A percentile compares a stretch with the other conserved stretches of the same genome.
These are phyloP conservation scores for Aspergillus hancockii DNA, from an alignment of 495 filamentous ascomycete species.

Conservation along the genomic window DNA sequence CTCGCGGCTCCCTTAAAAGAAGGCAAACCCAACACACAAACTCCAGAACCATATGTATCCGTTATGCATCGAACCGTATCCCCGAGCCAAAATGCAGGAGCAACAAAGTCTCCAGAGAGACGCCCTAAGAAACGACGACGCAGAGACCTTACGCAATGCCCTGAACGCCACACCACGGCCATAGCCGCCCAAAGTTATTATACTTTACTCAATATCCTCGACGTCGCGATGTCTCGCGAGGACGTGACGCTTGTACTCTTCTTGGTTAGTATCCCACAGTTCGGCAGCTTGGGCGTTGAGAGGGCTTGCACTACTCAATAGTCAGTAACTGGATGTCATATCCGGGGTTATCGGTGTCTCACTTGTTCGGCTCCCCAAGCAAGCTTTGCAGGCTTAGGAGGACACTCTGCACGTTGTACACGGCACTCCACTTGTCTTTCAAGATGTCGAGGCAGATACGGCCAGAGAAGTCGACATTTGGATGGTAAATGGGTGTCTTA, in stretches of 20 bases:
- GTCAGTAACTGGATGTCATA: slow-evolving; percentile 15
- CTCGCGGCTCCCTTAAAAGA: neutral
- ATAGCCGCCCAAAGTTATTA: slow-evolving; percentile 8
- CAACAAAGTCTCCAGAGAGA: neutral
- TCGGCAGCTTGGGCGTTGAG: slow-evolving; percentile 96
- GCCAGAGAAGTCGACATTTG: slow-evolving; percentile 90
- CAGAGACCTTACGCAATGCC: slow-evolving; percentile 27
- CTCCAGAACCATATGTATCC: slow-evolving; percentile 31
- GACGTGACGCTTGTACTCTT: slow-evolving; percentile 81
- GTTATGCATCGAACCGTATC: slow-evolving; percentile 30
- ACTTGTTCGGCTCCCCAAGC: slow-evolving; percentile 98
- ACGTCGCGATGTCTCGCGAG: slow-evolving; percentile 63
- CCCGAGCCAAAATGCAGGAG: slow-evolving; percentile 2
- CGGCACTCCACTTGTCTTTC: slow-evolving; percentile 96
- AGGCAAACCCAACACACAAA: slow-evolving; percentile 23
- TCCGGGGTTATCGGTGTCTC: slow-evolving; percentile 28
- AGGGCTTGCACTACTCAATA: slow-evolving; percentile 71
- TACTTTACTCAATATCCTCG: slow-evolving; percentile 51
- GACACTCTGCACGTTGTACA: slow-evolving; percentile 92
- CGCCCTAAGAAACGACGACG: slow-evolving; percentile 17
- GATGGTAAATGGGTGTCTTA: slow-evolving; percentile 92
- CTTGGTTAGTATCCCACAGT: slow-evolving; percentile 87
- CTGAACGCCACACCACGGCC: slow-evolving; percentile 11
- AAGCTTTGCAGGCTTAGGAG: slow-evolving; percentile 92
- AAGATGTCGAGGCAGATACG: slow-evolving; percentile 95